phyloP scores from a whole-genome alignment of 805 yeast species.

The Scheffersomyces ergatensis region DNA sequence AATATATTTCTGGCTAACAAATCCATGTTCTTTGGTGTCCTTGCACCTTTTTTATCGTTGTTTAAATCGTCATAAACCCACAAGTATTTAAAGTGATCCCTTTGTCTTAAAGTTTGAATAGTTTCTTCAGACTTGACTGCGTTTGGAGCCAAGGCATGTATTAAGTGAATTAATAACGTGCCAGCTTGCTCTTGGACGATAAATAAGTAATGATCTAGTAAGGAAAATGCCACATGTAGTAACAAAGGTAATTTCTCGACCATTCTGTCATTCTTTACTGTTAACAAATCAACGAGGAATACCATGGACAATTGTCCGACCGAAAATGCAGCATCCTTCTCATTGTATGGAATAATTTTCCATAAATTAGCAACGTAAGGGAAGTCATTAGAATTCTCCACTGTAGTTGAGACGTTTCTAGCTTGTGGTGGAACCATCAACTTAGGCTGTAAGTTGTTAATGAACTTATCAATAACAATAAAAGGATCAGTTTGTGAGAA shows the following conservation, averaged over 20 bases:
- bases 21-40: constrained; percentile 88
- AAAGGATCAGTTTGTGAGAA: constrained; percentile 46
- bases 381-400: constrained; percentile 26
- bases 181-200: constrained; percentile 84
- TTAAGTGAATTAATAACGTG: constrained; percentile 66
- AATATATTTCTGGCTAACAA: constrained; percentile 61
- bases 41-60: constrained; percentile 69
- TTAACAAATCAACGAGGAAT: constrained; percentile 76
- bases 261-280: constrained; percentile 63
- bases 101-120: constrained; percentile 54
- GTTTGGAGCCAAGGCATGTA: constrained; percentile 60
- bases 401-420: constrained; percentile 16
- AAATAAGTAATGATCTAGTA: constrained; percentile 83
- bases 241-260: constrained; percentile 63
- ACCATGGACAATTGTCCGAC: constrained; percentile 84
- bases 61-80: constrained; percentile 90
- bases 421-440: constrained; percentile 78
- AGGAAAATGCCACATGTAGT: constrained; percentile 73
- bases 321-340: constrained; percentile 76
- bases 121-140: constrained; percentile 55
- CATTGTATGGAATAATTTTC: constrained; percentile 49
- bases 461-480: constrained; percentile 55
- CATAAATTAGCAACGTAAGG: constrained; percentile 80
- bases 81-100: constrained; percentile 42
- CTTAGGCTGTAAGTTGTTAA: constrained; percentile 75